Conservation (phyloP, 2,329 filamentous ascomycete genomes). For the Penicillium psychrosexuale region DNA sequence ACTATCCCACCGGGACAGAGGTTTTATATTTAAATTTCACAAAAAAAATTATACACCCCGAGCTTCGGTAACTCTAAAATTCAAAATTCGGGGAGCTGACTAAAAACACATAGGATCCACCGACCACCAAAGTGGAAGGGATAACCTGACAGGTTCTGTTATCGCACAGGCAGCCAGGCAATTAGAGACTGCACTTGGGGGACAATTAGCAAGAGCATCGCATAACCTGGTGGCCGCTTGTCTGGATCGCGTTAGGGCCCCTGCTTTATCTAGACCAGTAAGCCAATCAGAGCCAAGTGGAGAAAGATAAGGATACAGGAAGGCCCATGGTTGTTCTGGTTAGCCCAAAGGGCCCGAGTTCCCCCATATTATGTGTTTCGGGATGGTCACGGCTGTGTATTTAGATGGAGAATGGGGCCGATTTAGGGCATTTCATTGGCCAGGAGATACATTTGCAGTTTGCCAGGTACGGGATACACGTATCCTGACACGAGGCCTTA, state of each 20-base stretch:
- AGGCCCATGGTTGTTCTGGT: neutral
- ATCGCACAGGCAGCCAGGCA: neutral
- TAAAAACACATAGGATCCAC: neutral
- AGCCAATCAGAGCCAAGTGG: neutral
- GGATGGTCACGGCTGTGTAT: neutral
- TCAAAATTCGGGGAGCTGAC: conserved; percentile 2
- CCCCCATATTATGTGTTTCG: neutral
- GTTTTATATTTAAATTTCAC: neutral
- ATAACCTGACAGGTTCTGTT: neutral
- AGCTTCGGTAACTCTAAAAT: conserved; percentile 4
- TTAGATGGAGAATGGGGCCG: neutral
- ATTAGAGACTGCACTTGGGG: too few relatives aligned
- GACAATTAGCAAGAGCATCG: conserved; percentile 18
- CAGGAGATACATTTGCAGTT: neutral
- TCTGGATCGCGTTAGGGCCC: neutral
- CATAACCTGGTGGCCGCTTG: conserved; percentile 3
- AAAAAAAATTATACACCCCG: conserved; percentile 1
- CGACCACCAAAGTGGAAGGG: too few relatives aligned
- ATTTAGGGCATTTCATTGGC: neutral
- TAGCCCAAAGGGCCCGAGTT: neutral
- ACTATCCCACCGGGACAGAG: neutral
- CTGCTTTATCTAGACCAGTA: neutral
- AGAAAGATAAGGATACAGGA: conserved; percentile 1
- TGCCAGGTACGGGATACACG: neutral
- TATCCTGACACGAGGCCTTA: neutral